A percentile compares a stretch with the other conserved stretches of the same genome.
These are phyloP conservation scores for Aspergillus uvarum DNA, from an alignment of 2,329 filamentous ascomycete genomes.

Conservation along the genomic window DNA sequence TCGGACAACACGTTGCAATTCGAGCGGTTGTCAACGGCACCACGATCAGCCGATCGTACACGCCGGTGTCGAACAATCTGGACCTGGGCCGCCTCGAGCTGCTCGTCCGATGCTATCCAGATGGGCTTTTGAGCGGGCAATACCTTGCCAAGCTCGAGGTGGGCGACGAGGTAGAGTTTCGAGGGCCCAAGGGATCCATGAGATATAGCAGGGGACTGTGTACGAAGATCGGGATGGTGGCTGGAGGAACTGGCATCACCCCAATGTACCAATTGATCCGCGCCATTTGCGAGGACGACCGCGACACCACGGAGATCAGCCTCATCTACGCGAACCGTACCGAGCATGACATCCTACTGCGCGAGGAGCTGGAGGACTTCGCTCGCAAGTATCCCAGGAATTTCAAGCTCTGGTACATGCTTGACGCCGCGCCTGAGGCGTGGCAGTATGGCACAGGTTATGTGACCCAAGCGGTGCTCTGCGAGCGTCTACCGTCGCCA, in stretches of 20 bases:
- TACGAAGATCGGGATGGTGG: slow-evolving; percentile 39
- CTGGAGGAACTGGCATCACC: slow-evolving; percentile 43
- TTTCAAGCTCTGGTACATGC: slow-evolving; percentile 57
- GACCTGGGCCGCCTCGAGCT: slow-evolving; percentile 36
- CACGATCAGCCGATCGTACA: slow-evolving; percentile 54
- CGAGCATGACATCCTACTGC: slow-evolving; percentile 61
- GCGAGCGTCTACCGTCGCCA: slow-evolving; percentile 50
- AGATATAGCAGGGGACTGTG: slow-evolving; percentile 32
- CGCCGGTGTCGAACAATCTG: slow-evolving; percentile 42
- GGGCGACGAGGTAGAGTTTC: slow-evolving; percentile 36
- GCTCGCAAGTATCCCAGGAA: slow-evolving; percentile 53
- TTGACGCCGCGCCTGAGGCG: slow-evolving; percentile 48
- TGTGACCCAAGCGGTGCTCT: slow-evolving; percentile 54
- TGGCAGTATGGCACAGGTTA: slow-evolving; percentile 55
- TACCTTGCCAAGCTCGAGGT: slow-evolving; percentile 33
- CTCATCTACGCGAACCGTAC: slow-evolving; percentile 61
- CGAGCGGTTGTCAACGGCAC: slow-evolving; percentile 49
- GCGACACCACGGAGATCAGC: slow-evolving; percentile 57
- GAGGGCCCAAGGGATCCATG: slow-evolving; percentile 40
- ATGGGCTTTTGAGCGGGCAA: slow-evolving; percentile 33
- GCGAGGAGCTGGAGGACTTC: slow-evolving; percentile 56
- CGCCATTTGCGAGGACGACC: slow-evolving; percentile 62
- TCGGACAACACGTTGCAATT: slow-evolving; percentile 58
- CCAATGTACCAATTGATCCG: slow-evolving; percentile 64
- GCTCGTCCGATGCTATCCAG: slow-evolving; percentile 38